These are phyloP conservation scores for Serendipita vermifera DNA, from an alignment of 768 basidiomycete species.

Conservation along the genomic window DNA sequence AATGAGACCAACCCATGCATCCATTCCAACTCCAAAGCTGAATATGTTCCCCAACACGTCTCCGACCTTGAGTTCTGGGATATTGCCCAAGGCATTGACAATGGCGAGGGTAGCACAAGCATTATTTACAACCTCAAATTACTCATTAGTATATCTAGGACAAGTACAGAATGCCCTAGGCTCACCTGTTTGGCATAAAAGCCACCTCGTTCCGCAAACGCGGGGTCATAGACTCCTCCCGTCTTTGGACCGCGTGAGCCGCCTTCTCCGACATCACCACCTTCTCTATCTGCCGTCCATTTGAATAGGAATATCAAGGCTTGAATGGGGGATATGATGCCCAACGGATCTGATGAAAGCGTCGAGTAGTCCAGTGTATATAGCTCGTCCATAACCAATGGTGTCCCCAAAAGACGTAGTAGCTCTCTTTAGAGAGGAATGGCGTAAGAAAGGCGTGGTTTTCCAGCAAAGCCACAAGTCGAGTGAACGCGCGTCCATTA, in stretches of 20 bases:
- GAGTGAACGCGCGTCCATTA: constrained; percentile 13
- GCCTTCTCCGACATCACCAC: constrained; percentile 19
- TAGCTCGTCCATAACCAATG: constrained; percentile 80
- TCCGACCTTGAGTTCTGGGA: constrained; percentile 49
- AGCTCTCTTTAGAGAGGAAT: too few relatives aligned
- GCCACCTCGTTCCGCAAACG: constrained; percentile 49
- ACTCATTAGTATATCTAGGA: background rate
- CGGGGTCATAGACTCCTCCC: constrained; percentile 52
- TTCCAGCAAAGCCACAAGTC: too few relatives aligned
- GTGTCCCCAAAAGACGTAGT: constrained; percentile 62
- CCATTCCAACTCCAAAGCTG: constrained; percentile 74
- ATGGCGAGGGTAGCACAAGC: constrained; percentile 95
- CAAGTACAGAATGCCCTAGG: too few relatives aligned
- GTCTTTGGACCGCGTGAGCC: constrained; percentile 22
- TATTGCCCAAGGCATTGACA: constrained; percentile 79
- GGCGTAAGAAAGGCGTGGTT: too few relatives aligned
- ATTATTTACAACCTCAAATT: constrained; percentile 69
- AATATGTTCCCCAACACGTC: constrained; percentile 58
- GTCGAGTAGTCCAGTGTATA: constrained; percentile 71
- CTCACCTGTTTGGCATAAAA: constrained; percentile 73
- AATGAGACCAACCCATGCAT: constrained; percentile 42
- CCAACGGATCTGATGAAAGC: constrained; percentile 33
- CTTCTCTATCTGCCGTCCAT: constrained; percentile 52
- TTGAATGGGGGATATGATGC: constrained; percentile 59
- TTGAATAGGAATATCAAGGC: constrained; percentile 95